phyloP scores from a whole-genome alignment of 495 filamentous ascomycete genomes.

The Penicillium crystallinum region DNA sequence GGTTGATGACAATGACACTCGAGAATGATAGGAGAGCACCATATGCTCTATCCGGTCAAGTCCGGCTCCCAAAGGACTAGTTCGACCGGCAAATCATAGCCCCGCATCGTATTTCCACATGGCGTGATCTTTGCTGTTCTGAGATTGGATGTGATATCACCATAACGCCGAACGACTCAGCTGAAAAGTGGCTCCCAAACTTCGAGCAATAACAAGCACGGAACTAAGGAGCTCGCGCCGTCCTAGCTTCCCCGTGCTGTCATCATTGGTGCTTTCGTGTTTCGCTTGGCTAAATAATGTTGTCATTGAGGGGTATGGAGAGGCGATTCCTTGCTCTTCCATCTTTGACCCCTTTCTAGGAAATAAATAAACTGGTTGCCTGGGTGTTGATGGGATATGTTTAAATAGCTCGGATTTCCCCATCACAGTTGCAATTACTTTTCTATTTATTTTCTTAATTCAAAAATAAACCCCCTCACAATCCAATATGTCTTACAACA shows the following conservation, averaged over 20 bases:
- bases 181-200: conserved; percentile 1
- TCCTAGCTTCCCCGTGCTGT: neutral
- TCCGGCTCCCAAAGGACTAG: neutral
- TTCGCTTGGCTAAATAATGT: neutral
- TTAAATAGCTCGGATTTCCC: neutral
- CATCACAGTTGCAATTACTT: neutral
- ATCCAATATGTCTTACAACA: conserved; percentile 3
- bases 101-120: neutral
- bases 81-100: neutral
- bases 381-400: neutral
- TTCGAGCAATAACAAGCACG: conserved; percentile 1
- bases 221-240: neutral
- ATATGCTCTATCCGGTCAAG: neutral
- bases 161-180: neutral
- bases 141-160: neutral
- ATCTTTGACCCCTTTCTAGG: neutral
- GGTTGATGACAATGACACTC: too few relatives aligned
- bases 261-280: neutral
- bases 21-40: too few relatives aligned
- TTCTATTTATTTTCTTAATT: neutral
- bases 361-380: neutral
- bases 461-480: neutral
- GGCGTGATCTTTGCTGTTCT: neutral
- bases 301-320: conserved; percentile 1
- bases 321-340: neutral